Conservation (phyloP, 805 yeast genomes). For the Diddensiella transvaalensis region DNA sequence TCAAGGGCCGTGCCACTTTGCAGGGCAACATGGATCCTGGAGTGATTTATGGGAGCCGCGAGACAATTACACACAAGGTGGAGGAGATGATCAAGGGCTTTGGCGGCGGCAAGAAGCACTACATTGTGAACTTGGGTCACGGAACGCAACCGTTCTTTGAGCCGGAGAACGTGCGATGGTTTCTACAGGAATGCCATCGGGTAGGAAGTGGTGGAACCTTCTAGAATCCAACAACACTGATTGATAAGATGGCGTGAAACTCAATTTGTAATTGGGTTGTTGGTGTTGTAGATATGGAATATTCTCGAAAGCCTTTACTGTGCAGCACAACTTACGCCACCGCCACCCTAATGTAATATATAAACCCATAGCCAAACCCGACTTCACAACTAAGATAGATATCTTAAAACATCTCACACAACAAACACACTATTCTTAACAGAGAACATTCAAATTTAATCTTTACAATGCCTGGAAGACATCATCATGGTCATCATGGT, state of each 20-base stretch:
- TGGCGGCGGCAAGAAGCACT: constrained; percentile 89
- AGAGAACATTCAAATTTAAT: too few relatives aligned
- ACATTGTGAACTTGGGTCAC: constrained; percentile 94
- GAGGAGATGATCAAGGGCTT: constrained; percentile 85
- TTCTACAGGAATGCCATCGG: constrained; percentile 83
- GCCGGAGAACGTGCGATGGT: constrained; percentile 81
- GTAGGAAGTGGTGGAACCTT: constrained; percentile 45
- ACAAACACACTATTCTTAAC: too few relatives aligned
- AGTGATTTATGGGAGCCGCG: constrained; percentile 84
- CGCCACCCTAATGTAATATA: constrained; percentile 1
- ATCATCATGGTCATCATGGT: not conserved
- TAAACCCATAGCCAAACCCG: too few relatives aligned
- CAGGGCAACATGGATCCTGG: constrained; percentile 98
- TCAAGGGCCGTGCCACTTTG: constrained; percentile 71
- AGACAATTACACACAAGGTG: constrained; percentile 72
- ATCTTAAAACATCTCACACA: too few relatives aligned
- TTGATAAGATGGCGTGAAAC: not conserved
- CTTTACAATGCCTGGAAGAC: not conserved
- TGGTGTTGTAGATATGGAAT: not conserved
- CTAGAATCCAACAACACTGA: not conserved
- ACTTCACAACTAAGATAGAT: too few relatives aligned
- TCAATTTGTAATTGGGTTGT: not conserved
- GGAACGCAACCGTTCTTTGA: constrained; percentile 98
- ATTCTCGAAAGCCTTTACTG: not conserved
- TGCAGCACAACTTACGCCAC: constrained; percentile 1